Percentiles rank a stretch among this genome's conserved stretches.
phyloP scores from a whole-genome alignment of 192 early-diverging fungal genomes.

The Thamnidium elegans region DNA sequence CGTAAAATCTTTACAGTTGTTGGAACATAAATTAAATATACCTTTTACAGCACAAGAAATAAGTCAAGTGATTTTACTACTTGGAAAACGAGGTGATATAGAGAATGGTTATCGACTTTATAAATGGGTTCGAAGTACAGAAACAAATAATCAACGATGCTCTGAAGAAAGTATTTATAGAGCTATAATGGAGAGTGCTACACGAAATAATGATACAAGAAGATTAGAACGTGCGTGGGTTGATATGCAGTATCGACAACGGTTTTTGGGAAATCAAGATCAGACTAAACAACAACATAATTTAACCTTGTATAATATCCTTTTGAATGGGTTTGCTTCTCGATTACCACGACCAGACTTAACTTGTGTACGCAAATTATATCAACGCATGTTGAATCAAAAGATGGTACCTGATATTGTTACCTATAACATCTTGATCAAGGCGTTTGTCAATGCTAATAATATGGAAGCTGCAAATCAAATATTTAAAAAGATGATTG shows the following conservation, averaged over 20 bases:
- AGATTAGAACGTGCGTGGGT: constrained; percentile 18
- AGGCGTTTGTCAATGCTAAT: constrained; percentile 17
- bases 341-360: constrained; percentile 15
- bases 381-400: neutral
- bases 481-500: constrained; percentile 18
- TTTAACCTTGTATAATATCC: constrained; percentile 15
- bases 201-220: constrained; percentile 6
- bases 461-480: constrained; percentile 15
- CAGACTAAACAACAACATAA: neutral
- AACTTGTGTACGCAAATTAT: neutral
- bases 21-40: constrained; percentile 12
- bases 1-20: constrained; percentile 6
- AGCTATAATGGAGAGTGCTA: constrained; percentile 18
- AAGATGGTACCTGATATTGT: constrained; percentile 13
- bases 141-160: constrained; percentile 1
- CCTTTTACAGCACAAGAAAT: neutral
- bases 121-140: constrained; percentile 16
- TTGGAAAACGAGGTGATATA: constrained; percentile 16
- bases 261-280: neutral
- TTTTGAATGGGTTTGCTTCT: constrained; percentile 24
- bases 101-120: constrained; percentile 18
- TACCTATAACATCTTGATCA: constrained; percentile 29
- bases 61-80: neutral
- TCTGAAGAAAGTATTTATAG: neutral
- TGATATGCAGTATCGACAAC: constrained; percentile 17